Evolutionary conservation across 345 rosid species (phyloP), one percentile per base, ranked within the genome.

Genomic region (Sonneratia alba): DNA sequence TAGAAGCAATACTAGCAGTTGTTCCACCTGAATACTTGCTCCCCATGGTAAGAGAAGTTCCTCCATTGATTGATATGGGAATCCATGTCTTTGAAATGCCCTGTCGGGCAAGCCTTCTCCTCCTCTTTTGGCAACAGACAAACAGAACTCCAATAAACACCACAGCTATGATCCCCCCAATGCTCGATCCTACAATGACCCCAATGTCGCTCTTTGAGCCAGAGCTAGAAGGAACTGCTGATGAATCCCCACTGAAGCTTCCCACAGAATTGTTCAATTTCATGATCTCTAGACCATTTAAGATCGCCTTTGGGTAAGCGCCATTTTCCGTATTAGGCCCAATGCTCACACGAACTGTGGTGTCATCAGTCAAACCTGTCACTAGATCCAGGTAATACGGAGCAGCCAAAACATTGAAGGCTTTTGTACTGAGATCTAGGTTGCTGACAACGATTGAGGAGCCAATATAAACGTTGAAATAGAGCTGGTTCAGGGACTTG

Each of bases 261-360:
- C 88, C 82, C 34, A 16, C 70, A 14, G 89, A 83, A 75, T 85
- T 82, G 76, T 86, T 86, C 80, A 91, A 76, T 77, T 91, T 91
- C 94, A 91, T 81, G 70, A 91, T 88, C 83, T 91, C 97, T 75
- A 91, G 72, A 27, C 97, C 97, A 61, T 91, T 91, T 70, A 88
- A 74, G 72, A 88, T 89, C 43, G 89, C 97, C 53, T 73, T 22
- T 1, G 97, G 94, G 69, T 82, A 81, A 75, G 36, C 65, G 1
- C 59, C 71, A 22, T 66, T 77, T 43, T 79, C 0, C n/a, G 38
- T 56, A 21, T 82, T 79, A 11, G 80, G 89, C 73, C 92, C 92
- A 11, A 89, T 67, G 75, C 83, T 91, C 73, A 93, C 82, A 75
- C 81, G 83, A 77, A 93, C 75, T 72, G 79, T 84, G 53, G 53